Percentiles rank a stretch among this genome's conserved stretches.
Conservation (phyloP, 139 green algal genomes). For the Mesostigma viride region DNA sequence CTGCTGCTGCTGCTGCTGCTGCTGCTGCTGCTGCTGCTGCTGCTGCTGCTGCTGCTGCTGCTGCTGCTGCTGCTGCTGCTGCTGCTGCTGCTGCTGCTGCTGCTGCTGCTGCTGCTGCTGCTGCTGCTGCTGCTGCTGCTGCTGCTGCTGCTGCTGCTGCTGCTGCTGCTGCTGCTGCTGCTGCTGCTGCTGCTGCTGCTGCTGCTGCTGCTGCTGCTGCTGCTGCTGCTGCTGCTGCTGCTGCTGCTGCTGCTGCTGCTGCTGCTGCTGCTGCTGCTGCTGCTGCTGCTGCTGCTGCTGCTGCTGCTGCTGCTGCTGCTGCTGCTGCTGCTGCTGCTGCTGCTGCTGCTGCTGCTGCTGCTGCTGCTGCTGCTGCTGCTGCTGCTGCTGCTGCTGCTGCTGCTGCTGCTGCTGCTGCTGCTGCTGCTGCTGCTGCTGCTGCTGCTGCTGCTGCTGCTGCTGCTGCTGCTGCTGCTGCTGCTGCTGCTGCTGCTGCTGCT, state of each 20-base stretch:
- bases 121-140: not conserved
- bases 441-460: conserved; percentile 11
- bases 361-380: conserved; percentile 10
- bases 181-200: not conserved
- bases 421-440: conserved; percentile 10
- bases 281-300: not conserved
- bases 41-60: conserved; percentile 11
- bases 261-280: not conserved
- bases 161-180: not conserved
- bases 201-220: not conserved
- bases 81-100: not conserved
- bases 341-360: conserved; percentile 7
- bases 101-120: conserved; percentile 3
- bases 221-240: not conserved
- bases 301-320: not conserved
- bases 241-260: not conserved
- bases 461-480: conserved; percentile 10
- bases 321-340: not conserved
- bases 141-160: not conserved
- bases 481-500: conserved; percentile 9
- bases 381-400: conserved; percentile 11
- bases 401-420: conserved; percentile 10
- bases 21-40: conserved; percentile 7
- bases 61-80: not conserved
- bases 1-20: not conserved